A percentile compares a stretch with the other conserved stretches of the same genome.
Evolutionary conservation across 331 rosid genomes (phyloP).

Genomic region (Spiraea crenata): DNA sequence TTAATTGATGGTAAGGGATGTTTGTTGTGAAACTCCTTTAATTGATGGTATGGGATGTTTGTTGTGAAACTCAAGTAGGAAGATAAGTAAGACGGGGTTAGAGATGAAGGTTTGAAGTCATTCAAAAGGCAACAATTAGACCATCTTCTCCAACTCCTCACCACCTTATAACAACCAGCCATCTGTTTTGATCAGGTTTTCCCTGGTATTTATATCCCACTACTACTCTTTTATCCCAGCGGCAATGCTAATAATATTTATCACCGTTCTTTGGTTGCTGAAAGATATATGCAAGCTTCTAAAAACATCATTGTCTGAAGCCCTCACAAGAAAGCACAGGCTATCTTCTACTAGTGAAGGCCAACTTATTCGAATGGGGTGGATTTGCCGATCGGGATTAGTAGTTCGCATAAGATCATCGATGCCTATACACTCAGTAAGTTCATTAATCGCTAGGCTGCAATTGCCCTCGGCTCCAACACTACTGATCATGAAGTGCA

Average conservation of each 20-base stretch:
- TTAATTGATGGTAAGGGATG: no score
- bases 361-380: not conserved
- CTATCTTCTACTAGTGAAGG: not conserved
- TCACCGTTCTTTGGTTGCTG: not conserved
- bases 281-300: not conserved
- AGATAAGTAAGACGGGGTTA: not conserved
- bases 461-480: not conserved
- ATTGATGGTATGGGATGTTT: no score
- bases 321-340: not conserved
- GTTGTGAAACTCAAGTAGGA: not conserved
- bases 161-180: not conserved
- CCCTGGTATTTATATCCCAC: not conserved
- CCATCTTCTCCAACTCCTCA: slow-evolving; percentile 4
- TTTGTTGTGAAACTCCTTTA: not conserved
- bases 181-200: slow-evolving; percentile 4
- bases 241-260: not conserved
- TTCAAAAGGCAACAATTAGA: not conserved
- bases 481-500: not conserved
- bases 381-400: not conserved
- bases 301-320: not conserved
- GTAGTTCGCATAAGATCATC: not conserved
- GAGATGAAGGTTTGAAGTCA: not conserved
- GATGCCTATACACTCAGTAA: not conserved
- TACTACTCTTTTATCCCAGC: slow-evolving; percentile 3
- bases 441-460: not conserved